Conservation (phyloP, 345 rosid species). For the Syzygium aqueum region DNA sequence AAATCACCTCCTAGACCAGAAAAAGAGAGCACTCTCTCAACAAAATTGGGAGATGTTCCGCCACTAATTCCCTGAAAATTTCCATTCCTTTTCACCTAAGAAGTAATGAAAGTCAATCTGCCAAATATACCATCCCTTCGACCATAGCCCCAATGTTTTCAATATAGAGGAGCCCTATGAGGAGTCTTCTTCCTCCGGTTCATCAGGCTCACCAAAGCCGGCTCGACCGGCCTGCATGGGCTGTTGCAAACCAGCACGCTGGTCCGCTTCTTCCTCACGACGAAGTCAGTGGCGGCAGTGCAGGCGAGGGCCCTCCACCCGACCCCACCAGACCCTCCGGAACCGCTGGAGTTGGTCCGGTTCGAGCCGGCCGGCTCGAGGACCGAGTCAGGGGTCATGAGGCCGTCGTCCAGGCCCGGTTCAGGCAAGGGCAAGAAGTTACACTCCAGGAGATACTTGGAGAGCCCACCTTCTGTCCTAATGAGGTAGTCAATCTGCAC, state of each 20-base stretch:
- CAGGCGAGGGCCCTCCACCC: constrained; percentile 46
- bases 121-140: not conserved
- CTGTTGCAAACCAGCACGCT: constrained; percentile 25
- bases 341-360: constrained; percentile 46
- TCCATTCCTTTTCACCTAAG: not conserved
- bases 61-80: not conserved
- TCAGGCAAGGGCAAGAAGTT: constrained; percentile 53
- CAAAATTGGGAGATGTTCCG: not conserved
- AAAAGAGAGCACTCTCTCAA: not conserved
- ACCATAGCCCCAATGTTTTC: constrained; percentile 2
- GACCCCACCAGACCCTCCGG: constrained; percentile 40
- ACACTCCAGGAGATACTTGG: constrained; percentile 55
- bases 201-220: constrained; percentile 29
- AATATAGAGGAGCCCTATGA: constrained; percentile 80
- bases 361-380: constrained; percentile 48
- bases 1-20: not conserved
- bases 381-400: constrained; percentile 49
- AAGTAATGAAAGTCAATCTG: not conserved
- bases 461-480: constrained; percentile 47
- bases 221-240: constrained; percentile 26
- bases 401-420: constrained; percentile 23
- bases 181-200: constrained; percentile 81
- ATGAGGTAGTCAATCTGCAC: constrained; percentile 49
- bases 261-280: constrained; percentile 77
- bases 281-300: constrained; percentile 58